phyloP scores from a whole-genome alignment of 352 stramenopile species.

The Globisporangium yorkense region DNA sequence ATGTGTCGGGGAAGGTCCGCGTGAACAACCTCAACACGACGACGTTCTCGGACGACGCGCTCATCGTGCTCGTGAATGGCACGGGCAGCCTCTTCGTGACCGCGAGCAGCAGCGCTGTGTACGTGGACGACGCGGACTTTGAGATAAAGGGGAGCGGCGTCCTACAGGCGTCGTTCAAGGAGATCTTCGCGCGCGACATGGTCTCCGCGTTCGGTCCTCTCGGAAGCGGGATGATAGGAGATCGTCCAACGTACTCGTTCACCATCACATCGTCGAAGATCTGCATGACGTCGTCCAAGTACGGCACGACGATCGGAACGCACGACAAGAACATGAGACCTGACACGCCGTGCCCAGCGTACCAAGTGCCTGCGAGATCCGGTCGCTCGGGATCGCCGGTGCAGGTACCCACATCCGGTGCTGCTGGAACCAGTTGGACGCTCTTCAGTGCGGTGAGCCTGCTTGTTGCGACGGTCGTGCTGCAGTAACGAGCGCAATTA shows the following conservation, averaged over 20 bases:
- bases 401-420: neutral
- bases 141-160: neutral
- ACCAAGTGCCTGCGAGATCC: neutral
- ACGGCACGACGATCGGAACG: neutral
- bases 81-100: constrained; percentile 4
- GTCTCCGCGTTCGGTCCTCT: neutral
- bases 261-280: neutral
- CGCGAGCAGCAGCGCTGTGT: constrained; percentile 2
- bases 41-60: constrained; percentile 1
- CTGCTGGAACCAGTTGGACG: neutral
- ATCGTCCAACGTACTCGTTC: neutral
- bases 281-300: neutral
- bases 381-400: neutral
- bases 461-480: neutral
- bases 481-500: neutral
- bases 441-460: neutral
- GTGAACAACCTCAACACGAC: neutral
- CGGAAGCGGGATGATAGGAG: neutral
- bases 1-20: neutral
- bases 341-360: neutral
- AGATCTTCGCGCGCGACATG: neutral
- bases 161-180: constrained; percentile 1
- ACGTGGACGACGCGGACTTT: constrained; percentile 3
- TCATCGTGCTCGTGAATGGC: constrained; percentile 4
- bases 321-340: neutral